A percentile compares a stretch with the other conserved stretches of the same genome.
phyloP scores from a whole-genome alignment of 1,139 yeast species.

The Blastobotrys ciferrii region DNA sequence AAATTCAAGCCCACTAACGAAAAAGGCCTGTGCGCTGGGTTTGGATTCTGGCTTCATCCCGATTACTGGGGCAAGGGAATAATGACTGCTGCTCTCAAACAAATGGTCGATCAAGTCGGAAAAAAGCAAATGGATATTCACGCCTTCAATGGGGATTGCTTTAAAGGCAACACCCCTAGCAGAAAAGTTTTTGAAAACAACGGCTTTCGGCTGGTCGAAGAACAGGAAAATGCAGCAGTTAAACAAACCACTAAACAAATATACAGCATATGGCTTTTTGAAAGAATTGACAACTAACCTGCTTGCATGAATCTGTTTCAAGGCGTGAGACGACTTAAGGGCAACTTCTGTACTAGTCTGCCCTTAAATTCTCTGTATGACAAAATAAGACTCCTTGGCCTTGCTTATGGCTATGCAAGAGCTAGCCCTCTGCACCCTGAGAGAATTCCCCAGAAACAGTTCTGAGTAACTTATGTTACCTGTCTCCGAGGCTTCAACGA shows the following conservation, averaged over 20 bases:
- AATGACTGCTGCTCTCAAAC: slow-evolving; percentile 21
- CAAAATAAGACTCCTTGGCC: no score
- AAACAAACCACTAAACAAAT: slow-evolving; percentile 7
- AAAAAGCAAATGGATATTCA: slow-evolving; percentile 15
- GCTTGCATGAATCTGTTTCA: no score
- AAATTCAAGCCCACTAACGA: slow-evolving; percentile 10
- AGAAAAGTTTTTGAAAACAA: slow-evolving; percentile 22
- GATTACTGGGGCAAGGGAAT: slow-evolving; percentile 25
- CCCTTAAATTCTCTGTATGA: no score
- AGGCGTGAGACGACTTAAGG: no score
- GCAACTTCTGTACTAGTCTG: no score
- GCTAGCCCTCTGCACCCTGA: no score
- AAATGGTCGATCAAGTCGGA: slow-evolving; percentile 22
- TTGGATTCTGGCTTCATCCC: slow-evolving; percentile 27
- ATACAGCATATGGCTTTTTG: slow-evolving; percentile 8
- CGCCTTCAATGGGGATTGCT: slow-evolving; percentile 21
- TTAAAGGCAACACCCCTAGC: slow-evolving; percentile 24
- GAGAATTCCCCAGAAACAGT: no score
- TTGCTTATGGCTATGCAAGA: no score
- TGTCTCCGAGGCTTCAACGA: no score
- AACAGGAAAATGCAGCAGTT: neutral
- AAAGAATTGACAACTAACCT: neutral
- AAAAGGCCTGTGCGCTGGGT: slow-evolving; percentile 13
- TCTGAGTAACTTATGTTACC: no score
- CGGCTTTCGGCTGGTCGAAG: slow-evolving; percentile 17